Evolutionary conservation across 2,329 filamentous ascomycete genomes (phyloP).

Genomic region (Trichophaea hybrida): DNA sequence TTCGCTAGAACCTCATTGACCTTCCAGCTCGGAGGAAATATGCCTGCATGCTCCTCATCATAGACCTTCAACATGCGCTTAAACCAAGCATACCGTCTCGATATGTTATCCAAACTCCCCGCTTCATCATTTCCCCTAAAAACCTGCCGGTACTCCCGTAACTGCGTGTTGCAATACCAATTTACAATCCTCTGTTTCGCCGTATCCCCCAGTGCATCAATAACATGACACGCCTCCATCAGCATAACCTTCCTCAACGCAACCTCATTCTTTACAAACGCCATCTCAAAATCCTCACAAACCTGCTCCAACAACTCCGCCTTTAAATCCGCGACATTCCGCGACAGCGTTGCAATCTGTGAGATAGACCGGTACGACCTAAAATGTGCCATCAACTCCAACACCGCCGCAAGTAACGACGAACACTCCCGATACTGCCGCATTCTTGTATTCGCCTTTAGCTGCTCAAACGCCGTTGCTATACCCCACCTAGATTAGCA

Average conservation of each 20-base stretch:
- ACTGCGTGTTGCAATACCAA: slow-evolving; percentile 96
- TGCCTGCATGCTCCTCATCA: slow-evolving; percentile 75
- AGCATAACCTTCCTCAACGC: slow-evolving; percentile 53
- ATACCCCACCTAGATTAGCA: background rate
- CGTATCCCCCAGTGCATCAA: slow-evolving; percentile 84
- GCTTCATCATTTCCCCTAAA: slow-evolving; percentile 95
- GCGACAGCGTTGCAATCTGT: slow-evolving; percentile 84
- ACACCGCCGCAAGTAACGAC: slow-evolving; percentile 79
- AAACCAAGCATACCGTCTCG: slow-evolving; percentile 89
- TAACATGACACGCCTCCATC: slow-evolving; percentile 77
- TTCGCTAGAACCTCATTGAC: slow-evolving; percentile 82
- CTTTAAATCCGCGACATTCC: slow-evolving; percentile 87
- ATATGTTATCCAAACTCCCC: slow-evolving; percentile 90
- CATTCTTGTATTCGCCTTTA: slow-evolving; percentile 66
- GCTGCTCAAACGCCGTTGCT: slow-evolving; percentile 90
- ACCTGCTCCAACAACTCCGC: slow-evolving; percentile 87
- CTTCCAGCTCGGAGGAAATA: slow-evolving; percentile 79
- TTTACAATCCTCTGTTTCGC: slow-evolving; percentile 70
- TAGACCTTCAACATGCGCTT: slow-evolving; percentile 89
- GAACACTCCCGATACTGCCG: slow-evolving; percentile 92
- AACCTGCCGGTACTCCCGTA: slow-evolving; percentile 88
- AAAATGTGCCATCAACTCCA: slow-evolving; percentile 97
- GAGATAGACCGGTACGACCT: slow-evolving; percentile 96
- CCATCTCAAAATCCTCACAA: slow-evolving; percentile 97
- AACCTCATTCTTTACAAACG: slow-evolving; percentile 80